Percentiles rank a stretch among this genome's conserved stretches.
Evolutionary conservation across 129 eudicot genomes (phyloP).

Genomic region (Flaveria robusta): DNA sequence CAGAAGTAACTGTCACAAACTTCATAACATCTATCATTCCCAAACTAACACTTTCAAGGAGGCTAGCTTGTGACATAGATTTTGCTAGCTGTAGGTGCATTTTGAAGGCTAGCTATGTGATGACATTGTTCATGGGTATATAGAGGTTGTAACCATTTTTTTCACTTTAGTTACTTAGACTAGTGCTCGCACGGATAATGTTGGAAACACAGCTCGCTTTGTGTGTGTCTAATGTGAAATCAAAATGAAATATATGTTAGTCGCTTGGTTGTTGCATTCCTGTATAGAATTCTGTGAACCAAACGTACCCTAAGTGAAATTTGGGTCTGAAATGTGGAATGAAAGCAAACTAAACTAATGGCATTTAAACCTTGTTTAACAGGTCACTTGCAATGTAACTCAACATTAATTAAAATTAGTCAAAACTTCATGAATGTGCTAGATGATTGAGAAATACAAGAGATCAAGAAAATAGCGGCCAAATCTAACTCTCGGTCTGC

Average conservation of each 20-base stretch:
- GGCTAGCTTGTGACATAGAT: not conserved
- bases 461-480: slow-evolving; percentile 14
- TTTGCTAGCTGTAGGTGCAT: not conserved
- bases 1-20: slow-evolving; percentile 41
- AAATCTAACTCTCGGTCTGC: slow-evolving; percentile 61
- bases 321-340: not conserved
- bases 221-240: slow-evolving; percentile 38
- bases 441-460: not conserved
- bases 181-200: slow-evolving; percentile 46
- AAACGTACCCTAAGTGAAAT: too few species aligned
- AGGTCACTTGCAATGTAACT: slow-evolving; percentile 21
- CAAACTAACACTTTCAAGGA: slow-evolving; percentile 21
- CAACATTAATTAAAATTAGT: slow-evolving; percentile 22
- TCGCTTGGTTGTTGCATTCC: not conserved
- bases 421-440: slow-evolving; percentile 4
- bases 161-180: slow-evolving; percentile 47
- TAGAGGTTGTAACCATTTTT: slow-evolving; percentile 5
- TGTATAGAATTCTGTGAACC: not conserved
- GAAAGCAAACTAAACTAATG: not conserved
- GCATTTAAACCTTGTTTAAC: slow-evolving; percentile 15
- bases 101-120: slow-evolving; percentile 13
- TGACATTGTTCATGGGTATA: not conserved
- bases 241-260: slow-evolving; percentile 2
- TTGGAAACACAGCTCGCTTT: slow-evolving; percentile 40
- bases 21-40: slow-evolving; percentile 40